phyloP scores from a whole-genome alignment of 163 green algal species.

The Chlamydomonas reinhardtii region DNA sequence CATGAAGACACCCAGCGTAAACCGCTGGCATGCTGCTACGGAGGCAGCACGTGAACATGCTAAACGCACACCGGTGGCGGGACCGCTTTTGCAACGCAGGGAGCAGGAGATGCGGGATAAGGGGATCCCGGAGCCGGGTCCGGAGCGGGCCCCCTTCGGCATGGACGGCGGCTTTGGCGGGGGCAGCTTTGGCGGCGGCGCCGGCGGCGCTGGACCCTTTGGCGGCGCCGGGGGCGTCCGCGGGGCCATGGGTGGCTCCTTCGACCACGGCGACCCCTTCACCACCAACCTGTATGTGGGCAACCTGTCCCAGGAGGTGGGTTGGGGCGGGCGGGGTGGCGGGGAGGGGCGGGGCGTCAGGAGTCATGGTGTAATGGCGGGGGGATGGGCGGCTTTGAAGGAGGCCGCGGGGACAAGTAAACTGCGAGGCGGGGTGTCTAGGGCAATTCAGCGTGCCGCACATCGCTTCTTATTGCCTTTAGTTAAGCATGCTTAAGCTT shows the following conservation, averaged over 20 bases:
- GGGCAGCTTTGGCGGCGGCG: not conserved
- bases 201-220: not conserved
- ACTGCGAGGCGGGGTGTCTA: too few relatives aligned
- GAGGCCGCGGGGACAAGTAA: too few relatives aligned
- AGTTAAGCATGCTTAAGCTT: too few relatives aligned
- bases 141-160: not conserved
- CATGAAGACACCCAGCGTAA: too few relatives aligned
- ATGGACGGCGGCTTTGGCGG: not conserved
- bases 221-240: not conserved
- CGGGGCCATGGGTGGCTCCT: slow-evolving; percentile 46
- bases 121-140: not conserved
- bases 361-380: too few relatives aligned
- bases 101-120: slow-evolving; percentile 84
- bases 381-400: not conserved
- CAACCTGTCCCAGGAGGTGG: slow-evolving; percentile 85
- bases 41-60: too few relatives aligned
- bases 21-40: too few relatives aligned
- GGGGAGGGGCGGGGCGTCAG: too few relatives aligned
- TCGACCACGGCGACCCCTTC: slow-evolving; percentile 80
- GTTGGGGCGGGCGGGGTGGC: not conserved
- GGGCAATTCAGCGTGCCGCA: too few relatives aligned
- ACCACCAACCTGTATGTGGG: slow-evolving; percentile 95
- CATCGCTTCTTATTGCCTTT: too few relatives aligned
- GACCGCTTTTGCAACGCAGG: slow-evolving; percentile 49
- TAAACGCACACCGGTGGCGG: too few relatives aligned